Base-by-base conservation (phyloP, 1,284 basidiomycete genomes). In the Trichosporon ovoides region DNA sequence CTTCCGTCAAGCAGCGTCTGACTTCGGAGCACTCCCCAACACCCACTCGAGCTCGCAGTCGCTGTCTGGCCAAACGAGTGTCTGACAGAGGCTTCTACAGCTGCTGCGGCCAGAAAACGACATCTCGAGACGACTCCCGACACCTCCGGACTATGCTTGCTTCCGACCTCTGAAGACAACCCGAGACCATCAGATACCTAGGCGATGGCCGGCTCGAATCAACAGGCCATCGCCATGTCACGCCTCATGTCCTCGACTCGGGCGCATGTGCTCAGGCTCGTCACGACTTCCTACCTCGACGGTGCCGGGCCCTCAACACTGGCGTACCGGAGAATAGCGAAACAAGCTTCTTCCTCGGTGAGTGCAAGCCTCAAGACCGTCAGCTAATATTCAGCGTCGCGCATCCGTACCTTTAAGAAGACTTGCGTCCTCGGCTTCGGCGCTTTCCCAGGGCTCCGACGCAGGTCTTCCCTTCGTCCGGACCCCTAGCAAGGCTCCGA, bases 201-300 rank as follows among this genome's bases (percentile, higher is more conserved):
- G 61, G 61, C 61, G 61, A 63, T 63, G 61, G 61, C 61, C 61
- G 58, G 61, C 46, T 34, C 56, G 16, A 36, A 37, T 28, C 49
- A 49, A 7, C 58, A 58, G 58, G 58, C 56, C 56, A 60, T 60
- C 61, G 58, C 58, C 61, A 63, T 63, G 56, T 59, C 57, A 10
- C 58, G 61, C 10, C 51, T 56, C 16, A 53, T 59, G 3, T 59
- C 61, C 16, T 55, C 58, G 22, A 58, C 61, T 3, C 51, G 60
- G 9, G 56, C 58, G 4, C 61, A 63, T 22, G 61, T 63, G 18
- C 52, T 63, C 24, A 51, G 56, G 9, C 61, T 63, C 31, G 61
- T 63, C 37, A 56, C 58, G 16, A 51, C 56, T 38, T 58, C 61
- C 4, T 63, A 63, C 22, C 51, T 63, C 35, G 58, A 60, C n/a